A percentile compares a stretch with the other conserved stretches of the same genome.
Conservation (phyloP, 192 early-diverging fungal genomes). For the Podila epicladia region DNA sequence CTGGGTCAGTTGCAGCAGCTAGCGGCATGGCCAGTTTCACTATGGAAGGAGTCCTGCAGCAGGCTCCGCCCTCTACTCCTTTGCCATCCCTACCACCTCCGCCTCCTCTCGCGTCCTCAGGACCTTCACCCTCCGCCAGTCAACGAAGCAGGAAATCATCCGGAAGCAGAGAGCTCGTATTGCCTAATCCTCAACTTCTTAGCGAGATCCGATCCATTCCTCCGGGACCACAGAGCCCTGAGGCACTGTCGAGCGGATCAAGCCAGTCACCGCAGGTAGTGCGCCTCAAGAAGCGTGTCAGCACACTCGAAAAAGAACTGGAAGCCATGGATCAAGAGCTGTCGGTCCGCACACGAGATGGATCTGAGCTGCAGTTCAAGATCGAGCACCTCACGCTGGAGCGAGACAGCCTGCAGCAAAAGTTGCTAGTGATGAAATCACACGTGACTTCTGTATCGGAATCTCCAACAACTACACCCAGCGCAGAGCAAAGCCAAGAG, state of each 20-base stretch:
- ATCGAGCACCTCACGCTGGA: conserved; percentile 12
- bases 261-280: not conserved
- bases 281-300: conserved; percentile 19
- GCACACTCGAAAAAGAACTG: conserved; percentile 14
- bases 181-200: conserved; percentile 21
- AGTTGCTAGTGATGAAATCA: not conserved
- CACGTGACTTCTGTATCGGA: not conserved
- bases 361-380: conserved; percentile 9
- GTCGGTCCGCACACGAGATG: conserved; percentile 9
- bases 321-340: conserved; percentile 8
- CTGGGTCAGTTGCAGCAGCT: conserved; percentile 13
- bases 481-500: conserved; percentile 1
- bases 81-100: conserved; percentile 17
- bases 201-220: not conserved
- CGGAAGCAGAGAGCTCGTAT: conserved; percentile 7
- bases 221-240: not conserved
- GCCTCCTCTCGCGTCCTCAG: not conserved
- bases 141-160: not conserved
- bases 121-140: not conserved
- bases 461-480: not conserved
- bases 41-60: conserved; percentile 6
- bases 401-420: conserved; percentile 6
- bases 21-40: conserved; percentile 15
- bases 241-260: not conserved
- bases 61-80: not conserved